phyloP scores from a whole-genome alignment of 495 filamentous ascomycete genomes.

The Elasticomyces elasticus region DNA sequence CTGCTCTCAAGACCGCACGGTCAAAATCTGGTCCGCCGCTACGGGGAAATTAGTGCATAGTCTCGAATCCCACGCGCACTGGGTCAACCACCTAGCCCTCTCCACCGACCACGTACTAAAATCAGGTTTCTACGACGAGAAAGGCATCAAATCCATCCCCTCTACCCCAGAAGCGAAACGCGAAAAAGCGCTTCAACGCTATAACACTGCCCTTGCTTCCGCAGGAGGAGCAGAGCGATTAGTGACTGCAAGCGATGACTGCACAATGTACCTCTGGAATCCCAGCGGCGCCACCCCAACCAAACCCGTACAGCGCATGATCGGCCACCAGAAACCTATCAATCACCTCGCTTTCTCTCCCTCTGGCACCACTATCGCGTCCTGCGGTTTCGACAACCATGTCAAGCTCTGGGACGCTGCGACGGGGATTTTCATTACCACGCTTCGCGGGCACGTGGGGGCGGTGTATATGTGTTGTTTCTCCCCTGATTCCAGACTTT shows the following conservation, averaged over 20 bases:
- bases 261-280: slow-evolving; percentile 95
- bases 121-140: slow-evolving; percentile 81
- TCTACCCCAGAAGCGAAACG: slow-evolving; percentile 57
- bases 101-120: slow-evolving; percentile 88
- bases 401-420: slow-evolving; percentile 76
- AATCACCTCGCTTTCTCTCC: slow-evolving; percentile 94
- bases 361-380: slow-evolving; percentile 76
- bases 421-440: slow-evolving; percentile 71
- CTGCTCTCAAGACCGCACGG: slow-evolving; percentile 81
- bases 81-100: slow-evolving; percentile 91
- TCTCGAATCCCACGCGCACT: slow-evolving; percentile 76
- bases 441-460: slow-evolving; percentile 83
- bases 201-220: slow-evolving; percentile 71
- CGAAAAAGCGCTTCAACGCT: slow-evolving; percentile 70
- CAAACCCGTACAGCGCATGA: slow-evolving; percentile 77
- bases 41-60: slow-evolving; percentile 71
- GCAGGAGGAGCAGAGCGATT: slow-evolving; percentile 75
- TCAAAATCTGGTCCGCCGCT: slow-evolving; percentile 81
- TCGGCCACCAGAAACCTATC: slow-evolving; percentile 92
- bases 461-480: slow-evolving; percentile 87
- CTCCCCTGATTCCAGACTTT: slow-evolving; percentile 73
- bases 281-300: slow-evolving; percentile 61
- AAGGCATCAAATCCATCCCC: slow-evolving; percentile 50
- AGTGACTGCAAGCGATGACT: slow-evolving; percentile 87
- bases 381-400: slow-evolving; percentile 82